A percentile compares a stretch with the other conserved stretches of the same genome.
These are phyloP conservation scores for Lichtheimia ornata DNA, from an alignment of 371 early-diverging fungal species.

Conservation along the genomic window DNA sequence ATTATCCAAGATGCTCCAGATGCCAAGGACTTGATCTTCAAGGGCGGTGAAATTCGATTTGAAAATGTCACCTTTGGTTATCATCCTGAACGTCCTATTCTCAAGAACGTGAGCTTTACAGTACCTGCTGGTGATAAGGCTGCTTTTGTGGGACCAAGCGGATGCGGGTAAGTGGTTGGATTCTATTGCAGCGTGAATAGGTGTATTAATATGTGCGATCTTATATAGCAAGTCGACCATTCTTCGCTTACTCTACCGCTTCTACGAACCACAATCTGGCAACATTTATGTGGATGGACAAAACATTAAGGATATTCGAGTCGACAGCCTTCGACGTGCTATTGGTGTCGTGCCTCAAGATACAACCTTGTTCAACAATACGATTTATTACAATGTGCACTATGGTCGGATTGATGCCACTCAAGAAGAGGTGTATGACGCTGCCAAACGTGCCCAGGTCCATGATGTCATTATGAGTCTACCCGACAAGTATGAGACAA, in stretches of 20 bases:
- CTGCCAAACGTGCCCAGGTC: constrained; percentile 83
- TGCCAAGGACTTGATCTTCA: constrained; percentile 54
- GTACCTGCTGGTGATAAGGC: constrained; percentile 88
- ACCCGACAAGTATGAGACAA: constrained; percentile 83
- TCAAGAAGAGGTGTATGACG: constrained; percentile 66
- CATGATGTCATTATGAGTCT: constrained; percentile 70
- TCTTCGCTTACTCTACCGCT: constrained; percentile 79
- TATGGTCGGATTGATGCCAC: constrained; percentile 68
- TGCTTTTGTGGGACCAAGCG: constrained; percentile 96
- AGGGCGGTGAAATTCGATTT: constrained; percentile 76
- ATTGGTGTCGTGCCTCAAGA: constrained; percentile 93
- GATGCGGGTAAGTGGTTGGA: constrained; percentile 69
- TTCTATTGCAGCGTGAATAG: neutral
- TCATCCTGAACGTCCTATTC: constrained; percentile 69
- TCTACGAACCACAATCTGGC: constrained; percentile 82
- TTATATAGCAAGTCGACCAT: constrained; percentile 73
- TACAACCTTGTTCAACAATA: constrained; percentile 81
- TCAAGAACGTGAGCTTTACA: constrained; percentile 77
- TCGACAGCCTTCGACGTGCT: constrained; percentile 71
- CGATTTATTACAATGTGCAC: constrained; percentile 80
- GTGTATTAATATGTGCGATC: neutral
- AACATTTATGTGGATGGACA: constrained; percentile 79
- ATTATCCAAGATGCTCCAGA: constrained; percentile 55
- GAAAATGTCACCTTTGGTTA: constrained; percentile 91
- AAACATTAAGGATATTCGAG: constrained; percentile 65